Conservation (phyloP, 2,329 filamentous ascomycete species). For the Diaporthe citrichinensis region DNA sequence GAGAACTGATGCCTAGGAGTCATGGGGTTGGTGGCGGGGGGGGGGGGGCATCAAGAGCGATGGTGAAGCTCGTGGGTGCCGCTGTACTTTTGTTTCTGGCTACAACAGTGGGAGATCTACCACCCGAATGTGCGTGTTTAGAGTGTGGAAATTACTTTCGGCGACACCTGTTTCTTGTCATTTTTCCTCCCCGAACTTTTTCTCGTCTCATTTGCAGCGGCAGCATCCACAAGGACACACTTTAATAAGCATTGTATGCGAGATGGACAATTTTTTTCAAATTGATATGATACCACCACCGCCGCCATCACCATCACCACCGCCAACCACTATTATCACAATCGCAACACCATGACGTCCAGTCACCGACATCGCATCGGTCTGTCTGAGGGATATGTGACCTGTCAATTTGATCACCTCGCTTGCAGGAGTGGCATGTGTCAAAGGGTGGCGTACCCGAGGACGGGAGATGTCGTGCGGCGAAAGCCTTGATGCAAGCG, state of each 20-base stretch:
- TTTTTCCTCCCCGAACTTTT: constrained; percentile 11
- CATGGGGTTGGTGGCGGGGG: neutral
- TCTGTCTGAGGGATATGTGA: neutral
- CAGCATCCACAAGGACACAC: constrained; percentile 34
- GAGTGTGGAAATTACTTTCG: constrained; percentile 30
- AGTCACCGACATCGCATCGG: neutral
- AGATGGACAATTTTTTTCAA: constrained; percentile 32
- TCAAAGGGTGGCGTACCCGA: constrained; percentile 7
- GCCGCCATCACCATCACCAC: neutral
- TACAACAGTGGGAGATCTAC: constrained; percentile 36
- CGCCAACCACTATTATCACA: neutral
- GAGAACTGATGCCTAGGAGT: neutral
- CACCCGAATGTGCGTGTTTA: constrained; percentile 27
- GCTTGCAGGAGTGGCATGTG: neutral
- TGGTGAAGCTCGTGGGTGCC: constrained; percentile 9
- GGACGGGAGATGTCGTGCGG: no score
- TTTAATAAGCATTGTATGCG: constrained; percentile 40
- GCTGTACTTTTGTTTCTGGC: constrained; percentile 30
- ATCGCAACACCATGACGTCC: neutral
- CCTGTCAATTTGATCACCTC: constrained; percentile 8
- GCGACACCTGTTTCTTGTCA: constrained; percentile 34
- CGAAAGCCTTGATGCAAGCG: neutral
- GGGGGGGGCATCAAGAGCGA: constrained; percentile 10
- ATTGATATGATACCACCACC: constrained; percentile 28
- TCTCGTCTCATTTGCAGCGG: constrained; percentile 32